Evolutionary conservation across 78 protist genomes (phyloP).

Genomic region (Isochrysis galbana): DNA sequence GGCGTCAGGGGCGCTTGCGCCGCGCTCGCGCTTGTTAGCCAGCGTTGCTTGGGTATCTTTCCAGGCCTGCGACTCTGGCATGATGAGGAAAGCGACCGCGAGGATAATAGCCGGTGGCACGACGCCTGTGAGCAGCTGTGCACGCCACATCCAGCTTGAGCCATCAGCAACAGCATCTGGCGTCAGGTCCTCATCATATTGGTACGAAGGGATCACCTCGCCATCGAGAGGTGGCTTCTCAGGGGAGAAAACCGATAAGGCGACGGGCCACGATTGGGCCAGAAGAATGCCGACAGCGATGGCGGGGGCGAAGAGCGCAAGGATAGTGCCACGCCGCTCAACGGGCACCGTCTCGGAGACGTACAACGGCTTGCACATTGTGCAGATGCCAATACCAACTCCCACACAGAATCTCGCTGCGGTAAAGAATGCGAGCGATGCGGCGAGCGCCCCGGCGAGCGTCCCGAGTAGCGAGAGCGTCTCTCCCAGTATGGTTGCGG

Average conservation of each 20-base stretch:
- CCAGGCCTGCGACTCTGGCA: not conserved
- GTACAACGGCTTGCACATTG: not conserved
- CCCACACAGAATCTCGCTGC: not conserved
- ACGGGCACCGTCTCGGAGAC: not conserved
- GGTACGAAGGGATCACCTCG: not conserved
- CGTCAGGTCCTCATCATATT: not conserved
- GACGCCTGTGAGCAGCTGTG: not conserved
- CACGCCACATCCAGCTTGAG: not conserved
- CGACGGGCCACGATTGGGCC: not conserved
- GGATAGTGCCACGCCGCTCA: not conserved
- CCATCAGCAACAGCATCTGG: not conserved
- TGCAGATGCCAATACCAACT: not conserved
- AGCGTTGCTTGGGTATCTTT: not conserved
- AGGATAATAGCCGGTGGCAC: not conserved
- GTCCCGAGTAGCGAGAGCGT: not conserved
- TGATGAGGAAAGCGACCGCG: not conserved
- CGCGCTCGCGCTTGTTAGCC: not conserved
- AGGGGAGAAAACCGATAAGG: not conserved
- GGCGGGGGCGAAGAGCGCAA: not conserved
- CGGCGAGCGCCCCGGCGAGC: not conserved
- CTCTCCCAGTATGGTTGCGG: not conserved
- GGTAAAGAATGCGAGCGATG: not conserved
- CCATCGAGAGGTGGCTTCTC: not conserved
- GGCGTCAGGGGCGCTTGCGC: no score
- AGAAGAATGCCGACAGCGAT: not conserved